Evolutionary conservation across 768 basidiomycete species (phyloP).

Genomic region (Collybiopsis confluens): DNA sequence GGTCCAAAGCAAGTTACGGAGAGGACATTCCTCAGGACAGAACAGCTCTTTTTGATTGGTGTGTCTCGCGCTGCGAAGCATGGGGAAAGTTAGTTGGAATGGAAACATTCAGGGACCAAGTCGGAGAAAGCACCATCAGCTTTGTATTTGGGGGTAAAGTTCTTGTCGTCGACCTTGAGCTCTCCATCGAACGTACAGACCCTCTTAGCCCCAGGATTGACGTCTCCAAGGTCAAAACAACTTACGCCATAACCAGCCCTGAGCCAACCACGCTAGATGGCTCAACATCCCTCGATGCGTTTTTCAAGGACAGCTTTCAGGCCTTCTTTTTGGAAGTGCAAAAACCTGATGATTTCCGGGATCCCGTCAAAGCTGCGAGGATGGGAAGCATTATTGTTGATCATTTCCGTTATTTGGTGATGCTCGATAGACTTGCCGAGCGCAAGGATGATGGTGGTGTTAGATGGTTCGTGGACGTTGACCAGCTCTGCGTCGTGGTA

Average conservation of each 20-base stretch:
- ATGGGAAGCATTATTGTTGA: constrained; percentile 45
- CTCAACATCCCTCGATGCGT: constrained; percentile 57
- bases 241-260: constrained; percentile 56
- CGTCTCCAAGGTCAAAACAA: constrained; percentile 63
- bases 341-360: constrained; percentile 43
- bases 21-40: constrained; percentile 59
- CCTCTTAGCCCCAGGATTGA: constrained; percentile 32
- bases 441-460: constrained; percentile 59
- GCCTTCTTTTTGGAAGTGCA: constrained; percentile 60
- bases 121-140: constrained; percentile 44
- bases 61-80: constrained; percentile 49
- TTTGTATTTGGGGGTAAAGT: constrained; percentile 74
- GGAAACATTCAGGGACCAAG: constrained; percentile 70
- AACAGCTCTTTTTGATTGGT: constrained; percentile 47
- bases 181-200: constrained; percentile 41
- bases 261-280: constrained; percentile 41
- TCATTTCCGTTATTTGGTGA: constrained; percentile 65
- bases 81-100: constrained; percentile 67
- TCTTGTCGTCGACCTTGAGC: constrained; percentile 74
- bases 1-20: constrained; percentile 48
- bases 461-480: constrained; percentile 71
- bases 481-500: constrained; percentile 45
- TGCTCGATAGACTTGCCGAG: constrained; percentile 64
- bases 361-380: constrained; percentile 48
- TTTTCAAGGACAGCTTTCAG: constrained; percentile 53